Percentiles rank a stretch among this genome's conserved stretches.
Conservation (phyloP, 352 stramenopile species). For the Phytophthora meadii region DNA sequence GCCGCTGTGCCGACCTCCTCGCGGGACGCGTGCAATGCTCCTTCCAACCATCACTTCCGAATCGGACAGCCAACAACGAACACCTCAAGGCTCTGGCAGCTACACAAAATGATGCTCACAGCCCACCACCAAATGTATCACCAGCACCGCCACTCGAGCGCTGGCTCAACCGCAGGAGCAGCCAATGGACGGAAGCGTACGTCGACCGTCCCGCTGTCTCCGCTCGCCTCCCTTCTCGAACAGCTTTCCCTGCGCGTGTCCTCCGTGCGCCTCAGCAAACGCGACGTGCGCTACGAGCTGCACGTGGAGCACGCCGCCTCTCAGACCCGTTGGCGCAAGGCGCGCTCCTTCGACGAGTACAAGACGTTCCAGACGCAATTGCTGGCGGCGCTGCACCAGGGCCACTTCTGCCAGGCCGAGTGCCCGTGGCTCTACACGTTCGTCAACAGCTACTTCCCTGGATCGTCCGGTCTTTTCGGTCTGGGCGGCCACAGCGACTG, state of each 20-base stretch:
- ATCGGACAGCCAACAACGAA: neutral
- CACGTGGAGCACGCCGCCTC: neutral
- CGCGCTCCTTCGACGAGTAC: constrained; percentile 1
- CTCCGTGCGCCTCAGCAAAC: constrained; percentile 19
- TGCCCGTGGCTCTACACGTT: constrained; percentile 2
- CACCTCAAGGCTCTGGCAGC: neutral
- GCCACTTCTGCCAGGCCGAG: constrained; percentile 1
- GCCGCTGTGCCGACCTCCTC: neutral
- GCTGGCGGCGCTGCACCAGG: neutral
- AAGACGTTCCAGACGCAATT: neutral
- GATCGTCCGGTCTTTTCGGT: neutral
- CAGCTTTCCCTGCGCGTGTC: constrained; percentile 24
- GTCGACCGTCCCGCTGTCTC: neutral
- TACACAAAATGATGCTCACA: neutral
- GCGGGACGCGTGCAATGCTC: neutral
- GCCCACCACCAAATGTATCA: constrained; percentile 7
- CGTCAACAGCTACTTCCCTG: neutral
- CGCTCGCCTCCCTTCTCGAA: constrained; percentile 13
- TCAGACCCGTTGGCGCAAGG: neutral
- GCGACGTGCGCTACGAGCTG: constrained; percentile 23
- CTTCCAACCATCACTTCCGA: constrained; percentile 3
- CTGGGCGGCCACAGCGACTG: neutral
- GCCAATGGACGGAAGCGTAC: neutral
- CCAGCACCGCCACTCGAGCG: constrained; percentile 2
- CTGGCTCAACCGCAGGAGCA: neutral